A percentile compares a stretch with the other conserved stretches of the same genome.
Conservation (phyloP, 2,329 filamentous ascomycete species). For the Neocatenulostroma microsporum region DNA sequence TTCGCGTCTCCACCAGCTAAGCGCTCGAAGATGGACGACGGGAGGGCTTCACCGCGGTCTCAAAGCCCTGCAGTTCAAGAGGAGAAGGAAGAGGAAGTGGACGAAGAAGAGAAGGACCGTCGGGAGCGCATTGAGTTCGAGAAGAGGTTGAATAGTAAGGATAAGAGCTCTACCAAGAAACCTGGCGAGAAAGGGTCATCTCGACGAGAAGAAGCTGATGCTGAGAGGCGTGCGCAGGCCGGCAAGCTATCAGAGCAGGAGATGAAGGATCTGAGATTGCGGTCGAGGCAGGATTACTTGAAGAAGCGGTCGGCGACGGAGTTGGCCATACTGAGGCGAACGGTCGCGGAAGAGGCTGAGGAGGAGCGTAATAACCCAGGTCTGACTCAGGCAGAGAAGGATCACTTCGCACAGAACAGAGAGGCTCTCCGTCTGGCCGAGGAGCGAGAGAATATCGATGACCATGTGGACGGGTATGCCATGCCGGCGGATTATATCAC, state of each 20-base stretch:
- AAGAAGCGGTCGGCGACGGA: constrained; percentile 86
- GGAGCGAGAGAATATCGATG: constrained; percentile 78
- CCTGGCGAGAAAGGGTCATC: constrained; percentile 52
- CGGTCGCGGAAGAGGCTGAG: constrained; percentile 78
- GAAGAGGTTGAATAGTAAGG: constrained; percentile 64
- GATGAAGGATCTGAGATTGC: constrained; percentile 71
- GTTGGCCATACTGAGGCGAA: constrained; percentile 75
- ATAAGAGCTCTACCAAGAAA: constrained; percentile 63
- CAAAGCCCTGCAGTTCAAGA: constrained; percentile 13
- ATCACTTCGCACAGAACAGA: constrained; percentile 80
- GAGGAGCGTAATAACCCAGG: constrained; percentile 67
- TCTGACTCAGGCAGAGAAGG: constrained; percentile 70
- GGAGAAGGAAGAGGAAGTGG: constrained; percentile 25
- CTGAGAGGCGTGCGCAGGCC: constrained; percentile 54
- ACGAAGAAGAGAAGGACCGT: constrained; percentile 52
- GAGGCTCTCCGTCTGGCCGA: constrained; percentile 54
- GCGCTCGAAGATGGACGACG: constrained; percentile 58
- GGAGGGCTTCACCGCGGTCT: no score
- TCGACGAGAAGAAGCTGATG: constrained; percentile 34
- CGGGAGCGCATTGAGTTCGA: constrained; percentile 73
- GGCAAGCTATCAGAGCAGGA: constrained; percentile 59
- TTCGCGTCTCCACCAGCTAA: constrained; percentile 65
- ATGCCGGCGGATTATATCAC: constrained; percentile 95
- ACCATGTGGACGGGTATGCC: constrained; percentile 83
- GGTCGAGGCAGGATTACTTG: constrained; percentile 85